Base-by-base conservation (phyloP, 1,284 basidiomycete species). In the Fomitopsis betulina region DNA sequence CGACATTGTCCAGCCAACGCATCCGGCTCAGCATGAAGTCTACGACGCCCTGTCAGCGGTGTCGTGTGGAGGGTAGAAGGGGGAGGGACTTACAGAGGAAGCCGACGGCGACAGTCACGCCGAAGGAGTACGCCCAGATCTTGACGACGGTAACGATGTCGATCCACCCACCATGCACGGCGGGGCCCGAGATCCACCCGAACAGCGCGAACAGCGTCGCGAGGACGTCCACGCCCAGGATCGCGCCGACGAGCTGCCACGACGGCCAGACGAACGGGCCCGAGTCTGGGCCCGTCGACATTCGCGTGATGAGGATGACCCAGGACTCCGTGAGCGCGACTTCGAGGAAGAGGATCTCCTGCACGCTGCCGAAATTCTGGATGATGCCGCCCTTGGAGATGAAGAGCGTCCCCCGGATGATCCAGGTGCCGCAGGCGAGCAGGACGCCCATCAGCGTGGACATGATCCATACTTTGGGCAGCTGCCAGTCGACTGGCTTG, bases 121-220 rank as follows among this genome's bases (percentile, higher is more conserved):
- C 58, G 32, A 58, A 55, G 15, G 58, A 55, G 45, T 55, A 58
- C 17, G n/a, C 49, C 58, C 58, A 58, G 49, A 58, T 58, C 58
- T 58, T 58, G 37, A 58, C 53, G 9, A 58, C 58, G 5, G 58
- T 58, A 39, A 58, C 58, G 49, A 58, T 58, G 30, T 58, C 58
- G 19, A 49, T 58, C 58, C 58, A 58, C 45, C 58, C 58, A 12
- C 38, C 45, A 39, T 58, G 58, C 6, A 10, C 43, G 2, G 23
- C 58, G 17, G 58, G 53, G 15, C 58, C 58, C 10, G 58, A 58
- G 27, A 58, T 58, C 58, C 58, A 58, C n/a, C 58, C 58, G 21
- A 58, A 58, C n/a, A 58, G 54, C 27, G 58, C 15, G 25, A 58
- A 58, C 27, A 58, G 40, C 23, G 58, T 58, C 15, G 58, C 58